Evolutionary conservation across 768 basidiomycete species (phyloP), one percentile per base, ranked within the genome.

Genomic region (Tylopilus plumbeoviolaceoides): DNA sequence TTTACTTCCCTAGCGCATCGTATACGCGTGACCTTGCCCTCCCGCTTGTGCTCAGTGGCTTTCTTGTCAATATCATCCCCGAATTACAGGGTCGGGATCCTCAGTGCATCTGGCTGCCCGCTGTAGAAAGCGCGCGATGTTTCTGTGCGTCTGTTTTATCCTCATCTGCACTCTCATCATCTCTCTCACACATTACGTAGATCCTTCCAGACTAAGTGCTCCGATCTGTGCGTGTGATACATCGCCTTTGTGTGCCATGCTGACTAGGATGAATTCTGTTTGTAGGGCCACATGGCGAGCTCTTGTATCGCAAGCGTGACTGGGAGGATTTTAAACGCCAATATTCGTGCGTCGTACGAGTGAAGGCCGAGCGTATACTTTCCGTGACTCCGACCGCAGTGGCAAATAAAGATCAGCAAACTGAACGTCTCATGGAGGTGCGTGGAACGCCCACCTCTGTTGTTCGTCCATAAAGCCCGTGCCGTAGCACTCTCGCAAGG

Each of bases 261-360:
- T 27, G 47, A 44, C 15, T 4, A 27, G n/a, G 11, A 14, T 27
- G 36, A 38, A 48, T 36, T 18, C 12, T 41, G n/a, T 12, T 10
- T 9, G 6, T 11, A 68, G 67, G 67, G 69, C 63, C 67, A 3
- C 0, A 35, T 3, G 28, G 43, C n/a, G 8, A 20, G 1, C 0
- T 59, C 27, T 33, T 62, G 10, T 12, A 69, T 36, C 69, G 62
- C 50, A 61, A 54, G 46, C 35, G 51, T 6, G 63, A 68, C 5
- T 59, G 52, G 50, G 54, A 50, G 21, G 43, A 35, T 23, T 53
- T 48, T 40, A 20, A 43, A 18, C 15, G 8, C 8, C 57, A 64
- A 6, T 12, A 48, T n/a, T 1, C 10, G 12, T 30, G 25, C 15
- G 47, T 44, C 2, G 41, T 39, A 21, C 11, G 18, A 14, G 44